These are phyloP conservation scores for Allomyces arbusculus DNA, from an alignment of 192 early-diverging fungal genomes.

Conservation along the genomic window DNA sequence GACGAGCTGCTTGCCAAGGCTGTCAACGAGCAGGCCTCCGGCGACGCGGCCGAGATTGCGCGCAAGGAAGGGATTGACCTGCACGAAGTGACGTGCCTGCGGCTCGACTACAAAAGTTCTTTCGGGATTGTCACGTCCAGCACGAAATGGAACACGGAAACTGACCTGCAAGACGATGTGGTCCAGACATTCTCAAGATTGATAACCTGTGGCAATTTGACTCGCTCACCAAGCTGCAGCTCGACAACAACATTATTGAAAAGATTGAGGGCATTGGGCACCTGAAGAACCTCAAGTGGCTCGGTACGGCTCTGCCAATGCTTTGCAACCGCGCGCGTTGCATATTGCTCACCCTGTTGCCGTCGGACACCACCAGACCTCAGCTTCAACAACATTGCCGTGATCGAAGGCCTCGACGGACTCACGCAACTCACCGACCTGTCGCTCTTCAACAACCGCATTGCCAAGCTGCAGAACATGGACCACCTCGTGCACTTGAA, in stretches of 20 bases:
- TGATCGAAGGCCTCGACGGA: slow-evolving; percentile 32
- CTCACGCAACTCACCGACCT: slow-evolving; percentile 36
- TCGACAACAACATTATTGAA: slow-evolving; percentile 50
- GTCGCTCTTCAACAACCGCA: slow-evolving; percentile 42
- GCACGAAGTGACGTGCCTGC: slow-evolving; percentile 18
- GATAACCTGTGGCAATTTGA: slow-evolving; percentile 39
- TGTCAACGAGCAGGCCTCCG: slow-evolving; percentile 28
- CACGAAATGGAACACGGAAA: no score
- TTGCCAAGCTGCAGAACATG: slow-evolving; percentile 29
- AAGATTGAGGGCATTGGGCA: slow-evolving; percentile 37
- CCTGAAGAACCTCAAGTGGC: slow-evolving; percentile 34
- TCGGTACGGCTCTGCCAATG: slow-evolving; percentile 12
- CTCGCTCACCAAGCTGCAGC: slow-evolving; percentile 38
- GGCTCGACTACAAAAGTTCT: slow-evolving; percentile 42
- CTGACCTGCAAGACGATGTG: no score
- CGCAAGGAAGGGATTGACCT: slow-evolving; percentile 34
- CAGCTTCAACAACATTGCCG: slow-evolving; percentile 41
- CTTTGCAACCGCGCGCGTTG: no score
- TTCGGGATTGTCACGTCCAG: no score
- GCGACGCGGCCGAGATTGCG: slow-evolving; percentile 38
- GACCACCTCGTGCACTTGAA: slow-evolving; percentile 33
- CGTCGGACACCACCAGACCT: slow-evolving; percentile 14
- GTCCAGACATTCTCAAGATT: slow-evolving; percentile 37
- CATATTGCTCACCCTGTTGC: background rate
- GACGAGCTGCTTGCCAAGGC: slow-evolving; percentile 36